Base-by-base conservation (phyloP, 495 filamentous ascomycete genomes). In the Podospora bellae-mahoneyi region DNA sequence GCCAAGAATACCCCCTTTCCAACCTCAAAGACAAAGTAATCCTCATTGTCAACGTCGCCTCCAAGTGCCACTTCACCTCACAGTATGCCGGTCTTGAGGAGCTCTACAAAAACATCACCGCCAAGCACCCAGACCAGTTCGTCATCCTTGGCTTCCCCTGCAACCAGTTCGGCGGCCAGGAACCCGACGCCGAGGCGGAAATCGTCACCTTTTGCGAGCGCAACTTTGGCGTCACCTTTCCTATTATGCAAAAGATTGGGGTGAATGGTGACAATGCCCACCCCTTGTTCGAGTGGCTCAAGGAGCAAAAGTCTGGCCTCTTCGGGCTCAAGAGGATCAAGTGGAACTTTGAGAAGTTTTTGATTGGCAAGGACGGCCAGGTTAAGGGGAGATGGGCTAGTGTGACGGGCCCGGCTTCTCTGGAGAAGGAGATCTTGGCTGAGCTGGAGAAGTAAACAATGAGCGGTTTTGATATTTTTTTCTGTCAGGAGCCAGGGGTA, bases 291-390 rank as follows among this genome's bases (percentile, higher is more conserved):
- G 86, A 90, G 75, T 98, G 91, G 89, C 78, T 99, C 80, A 99
- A 98, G 87, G 83, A 84, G 44, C 83, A 92, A 81, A 87, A 90
- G 80, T 88, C 95, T 1, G 94, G 96, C 19, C 60, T 97, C 5
- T 73, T 97, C 75, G 95, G 95, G 23, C 70, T 97, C 74, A 93
- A 94, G 88, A 75, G 89, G 48, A 84, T 99, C 72, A 96, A 96
- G 90, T 97, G 94, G 92, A 97, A 94, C 77, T 96, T 96, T 79
- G 96, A 99, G 84, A 99, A 99, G 86, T 98, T 97, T 78, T 80
- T 99, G 70, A 83, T 98, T 65, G 89, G 87, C n/a, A 84, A 85
- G 64, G 92, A 97, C 77, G 94, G 94, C 3, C 84, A 89, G 79
- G 93, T 97, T 30, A 90, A 88, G 74, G 83, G 80, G 6, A 79